phyloP scores from a whole-genome alignment of 2,329 filamentous ascomycete species.

The Penicillium sclerotiorum region DNA sequence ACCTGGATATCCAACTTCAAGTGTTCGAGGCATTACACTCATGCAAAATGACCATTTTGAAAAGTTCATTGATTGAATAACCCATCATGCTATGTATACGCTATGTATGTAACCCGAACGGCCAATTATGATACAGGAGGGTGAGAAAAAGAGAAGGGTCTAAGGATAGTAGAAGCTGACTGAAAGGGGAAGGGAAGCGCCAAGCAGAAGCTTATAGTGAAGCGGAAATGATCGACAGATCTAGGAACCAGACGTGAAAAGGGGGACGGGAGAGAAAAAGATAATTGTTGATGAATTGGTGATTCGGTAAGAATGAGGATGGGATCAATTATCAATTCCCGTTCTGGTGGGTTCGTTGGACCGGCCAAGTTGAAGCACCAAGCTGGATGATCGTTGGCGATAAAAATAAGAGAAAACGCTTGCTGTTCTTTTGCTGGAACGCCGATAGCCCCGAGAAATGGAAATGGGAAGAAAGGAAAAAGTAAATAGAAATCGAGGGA shows the following conservation, averaged over 20 bases:
- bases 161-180: constrained; percentile 12
- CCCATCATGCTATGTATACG: constrained; percentile 23
- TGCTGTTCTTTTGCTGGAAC: constrained; percentile 23
- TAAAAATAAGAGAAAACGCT: constrained; percentile 2
- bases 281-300: not conserved
- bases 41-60: too few species aligned
- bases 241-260: constrained; percentile 1
- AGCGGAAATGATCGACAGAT: constrained; percentile 5
- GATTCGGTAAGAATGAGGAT: too few species aligned
- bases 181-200: constrained; percentile 8
- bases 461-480: constrained; percentile 3
- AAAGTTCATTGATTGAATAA: constrained; percentile 5
- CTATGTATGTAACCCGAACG: constrained; percentile 17
- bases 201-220: not conserved
- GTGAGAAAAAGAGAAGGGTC: constrained; percentile 12
- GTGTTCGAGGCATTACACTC: too few species aligned
- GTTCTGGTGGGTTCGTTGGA: constrained; percentile 1
- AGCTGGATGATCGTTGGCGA: too few species aligned
- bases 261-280: constrained; percentile 1
- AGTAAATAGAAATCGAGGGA: not conserved
- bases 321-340: too few species aligned
- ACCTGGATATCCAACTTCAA: too few species aligned
- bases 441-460: constrained; percentile 15
- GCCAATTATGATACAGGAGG: constrained; percentile 24
- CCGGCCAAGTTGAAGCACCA: not conserved